phyloP scores from a whole-genome alignment of 495 filamentous ascomycete species.

The Tuber calosporum region DNA sequence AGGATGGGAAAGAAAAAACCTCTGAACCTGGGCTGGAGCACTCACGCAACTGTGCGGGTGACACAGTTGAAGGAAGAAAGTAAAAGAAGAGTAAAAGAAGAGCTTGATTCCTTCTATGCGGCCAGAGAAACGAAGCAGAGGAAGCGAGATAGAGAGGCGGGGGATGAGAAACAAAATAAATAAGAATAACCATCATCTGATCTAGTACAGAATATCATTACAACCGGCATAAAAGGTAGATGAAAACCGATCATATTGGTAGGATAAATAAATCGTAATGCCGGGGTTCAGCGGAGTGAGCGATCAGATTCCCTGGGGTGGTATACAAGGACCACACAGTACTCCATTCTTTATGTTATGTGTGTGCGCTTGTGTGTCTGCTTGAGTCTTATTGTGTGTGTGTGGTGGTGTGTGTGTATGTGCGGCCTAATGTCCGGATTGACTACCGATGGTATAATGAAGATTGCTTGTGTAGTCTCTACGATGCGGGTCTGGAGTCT shows the following conservation, averaged over 20 bases:
- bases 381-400: too few relatives aligned
- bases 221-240: not conserved
- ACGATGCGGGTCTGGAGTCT: slow-evolving; percentile 1
- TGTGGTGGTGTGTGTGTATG: not conserved
- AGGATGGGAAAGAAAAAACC: not conserved
- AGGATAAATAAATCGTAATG: not conserved
- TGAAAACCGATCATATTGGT: too few relatives aligned
- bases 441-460: not conserved
- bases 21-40: not conserved
- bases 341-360: not conserved
- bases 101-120: not conserved
- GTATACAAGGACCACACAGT: not conserved
- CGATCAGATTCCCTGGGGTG: not conserved
- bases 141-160: too few relatives aligned
- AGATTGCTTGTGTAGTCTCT: not conserved
- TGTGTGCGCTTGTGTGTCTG: not conserved
- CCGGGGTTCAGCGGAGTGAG: not conserved
- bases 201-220: not conserved
- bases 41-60: not conserved
- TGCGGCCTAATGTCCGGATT: not conserved
- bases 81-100: not conserved
- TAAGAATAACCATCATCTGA: not conserved
- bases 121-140: not conserved
- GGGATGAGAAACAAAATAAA: not conserved
- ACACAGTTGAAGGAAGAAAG: not conserved